Evolutionary conservation across 768 basidiomycete genomes (phyloP).

Genomic region (Mycena indigotica): DNA sequence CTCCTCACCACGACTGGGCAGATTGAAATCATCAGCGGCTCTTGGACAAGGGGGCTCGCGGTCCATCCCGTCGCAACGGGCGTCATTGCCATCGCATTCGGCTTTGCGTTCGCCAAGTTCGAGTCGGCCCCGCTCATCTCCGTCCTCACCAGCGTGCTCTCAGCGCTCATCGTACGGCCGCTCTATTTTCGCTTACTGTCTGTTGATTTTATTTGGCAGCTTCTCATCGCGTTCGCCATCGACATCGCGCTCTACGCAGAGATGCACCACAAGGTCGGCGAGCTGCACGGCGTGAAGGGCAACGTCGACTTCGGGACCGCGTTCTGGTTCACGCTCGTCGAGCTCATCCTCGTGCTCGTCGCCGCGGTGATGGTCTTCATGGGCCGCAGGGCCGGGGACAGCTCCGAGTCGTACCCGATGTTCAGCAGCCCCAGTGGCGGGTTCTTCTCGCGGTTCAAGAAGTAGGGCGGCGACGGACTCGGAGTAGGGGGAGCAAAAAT

Average conservation of each 20-base stretch:
- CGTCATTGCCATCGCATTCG: slow-evolving; percentile 18
- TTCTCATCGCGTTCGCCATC: slow-evolving; percentile 22
- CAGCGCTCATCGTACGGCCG: slow-evolving; percentile 15
- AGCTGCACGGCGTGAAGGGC: slow-evolving; percentile 3
- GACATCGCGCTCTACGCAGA: slow-evolving; percentile 21
- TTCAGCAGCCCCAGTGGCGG: slow-evolving; percentile 10
- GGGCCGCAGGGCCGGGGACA: slow-evolving; percentile 17
- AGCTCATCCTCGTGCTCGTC: slow-evolving; percentile 17
- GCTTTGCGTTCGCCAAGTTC: slow-evolving; percentile 18
- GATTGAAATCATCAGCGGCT: slow-evolving; percentile 5
- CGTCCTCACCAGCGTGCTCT: slow-evolving; percentile 13
- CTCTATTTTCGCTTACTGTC: no score
- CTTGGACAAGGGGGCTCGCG: slow-evolving; percentile 25
- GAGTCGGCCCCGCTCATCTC: slow-evolving; percentile 12
- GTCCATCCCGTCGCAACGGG: slow-evolving; percentile 24
- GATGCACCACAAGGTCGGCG: slow-evolving; percentile 18
- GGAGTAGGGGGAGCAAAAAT: no score
- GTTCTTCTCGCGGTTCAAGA: slow-evolving; percentile 21
- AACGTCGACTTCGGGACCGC: slow-evolving; percentile 12
- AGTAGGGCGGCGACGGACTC: not conserved
- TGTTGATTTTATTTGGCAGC: not conserved
- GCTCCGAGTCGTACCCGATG: slow-evolving; percentile 18
- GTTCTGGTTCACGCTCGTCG: slow-evolving; percentile 24
- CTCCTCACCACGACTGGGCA: not conserved
- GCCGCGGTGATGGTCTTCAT: slow-evolving; percentile 17